Percentiles rank a stretch among this genome's conserved stretches.
Evolutionary conservation across 257 asterid species (phyloP).

Genomic region (Solanum chiquidenum): DNA sequence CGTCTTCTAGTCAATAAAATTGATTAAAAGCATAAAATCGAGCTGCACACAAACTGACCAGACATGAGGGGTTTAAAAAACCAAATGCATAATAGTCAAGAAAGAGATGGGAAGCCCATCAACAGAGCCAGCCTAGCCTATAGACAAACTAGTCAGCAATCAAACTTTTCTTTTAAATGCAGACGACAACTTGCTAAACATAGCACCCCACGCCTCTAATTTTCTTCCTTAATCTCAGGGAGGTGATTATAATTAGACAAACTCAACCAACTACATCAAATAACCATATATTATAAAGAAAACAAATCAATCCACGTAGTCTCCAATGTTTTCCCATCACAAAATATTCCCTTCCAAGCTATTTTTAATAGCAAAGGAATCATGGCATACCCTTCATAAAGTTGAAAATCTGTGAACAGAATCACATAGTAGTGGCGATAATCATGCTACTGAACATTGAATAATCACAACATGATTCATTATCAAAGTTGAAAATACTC

Average conservation of each 20-base stretch:
- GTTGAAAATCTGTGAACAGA: background rate
- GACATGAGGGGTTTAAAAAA: background rate
- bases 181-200: background rate
- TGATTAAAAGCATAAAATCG: background rate
- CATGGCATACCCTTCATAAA: background rate
- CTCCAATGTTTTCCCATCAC: conserved; percentile 10
- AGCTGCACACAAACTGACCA: background rate
- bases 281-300: background rate
- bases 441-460: background rate
- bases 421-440: background rate
- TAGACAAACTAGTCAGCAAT: conserved; percentile 12
- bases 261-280: background rate
- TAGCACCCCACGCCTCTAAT: background rate
- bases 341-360: background rate
- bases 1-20: background rate
- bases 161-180: background rate
- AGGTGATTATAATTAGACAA: background rate
- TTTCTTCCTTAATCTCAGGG: background rate
- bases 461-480: background rate
- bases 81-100: background rate
- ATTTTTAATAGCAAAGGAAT: conserved; percentile 3
- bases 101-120: conserved; percentile 4
- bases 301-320: conserved; percentile 11
- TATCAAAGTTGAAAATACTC: background rate
- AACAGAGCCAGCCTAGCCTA: conserved; percentile 14